Base-by-base conservation (phyloP, 371 early-diverging fungal species). In the Mucor irregularis region DNA sequence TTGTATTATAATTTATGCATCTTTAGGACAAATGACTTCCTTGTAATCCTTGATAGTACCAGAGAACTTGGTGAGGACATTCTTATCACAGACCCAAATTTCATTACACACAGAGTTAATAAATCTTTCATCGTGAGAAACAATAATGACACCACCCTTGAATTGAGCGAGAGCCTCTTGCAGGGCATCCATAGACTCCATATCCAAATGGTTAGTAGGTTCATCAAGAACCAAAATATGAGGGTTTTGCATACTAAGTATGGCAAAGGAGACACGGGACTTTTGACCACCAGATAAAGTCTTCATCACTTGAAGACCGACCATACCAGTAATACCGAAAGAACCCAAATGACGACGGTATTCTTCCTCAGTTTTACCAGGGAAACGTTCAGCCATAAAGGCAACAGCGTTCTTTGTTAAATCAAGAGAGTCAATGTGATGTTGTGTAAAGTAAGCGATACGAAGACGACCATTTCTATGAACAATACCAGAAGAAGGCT, bases 201-300 rank as follows among this genome's bases (percentile, higher is more conserved):
- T 89, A 75, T 92, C 92, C 73, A 96, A 73, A 72, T 97, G 95
- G 81, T 91, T 91, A 37, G 90, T 91, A 67, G 92, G 92, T 71
- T 99, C 99, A 71, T 99, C 99, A 34, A 96, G 88, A 69, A 98
- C 90, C 71, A 99, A 74, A 47, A 99, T 86, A 67, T 99, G 98
- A 31, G 99, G 98, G 58, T 90, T 85, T 71, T 84, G 87, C 65
- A 94, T 82, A 48, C 94, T 92, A 67, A 99, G 83, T 43, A 90
- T 89, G 26, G 99, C 98, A 83, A 99, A 98, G 19, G 96, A 92
- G 11, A 99, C 95, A 53, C 99, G 83, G 31, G 89, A 88, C 78
- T 99, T 99, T 76, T 99, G 99, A 61, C 99, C 99, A 70, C 99
- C 99, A 50, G 96, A 95, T 10, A 99, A 74, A 0, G 97, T 98